These are phyloP conservation scores for Fusarium domesticum DNA, from an alignment of 2,329 filamentous ascomycete genomes.

Conservation along the genomic window DNA sequence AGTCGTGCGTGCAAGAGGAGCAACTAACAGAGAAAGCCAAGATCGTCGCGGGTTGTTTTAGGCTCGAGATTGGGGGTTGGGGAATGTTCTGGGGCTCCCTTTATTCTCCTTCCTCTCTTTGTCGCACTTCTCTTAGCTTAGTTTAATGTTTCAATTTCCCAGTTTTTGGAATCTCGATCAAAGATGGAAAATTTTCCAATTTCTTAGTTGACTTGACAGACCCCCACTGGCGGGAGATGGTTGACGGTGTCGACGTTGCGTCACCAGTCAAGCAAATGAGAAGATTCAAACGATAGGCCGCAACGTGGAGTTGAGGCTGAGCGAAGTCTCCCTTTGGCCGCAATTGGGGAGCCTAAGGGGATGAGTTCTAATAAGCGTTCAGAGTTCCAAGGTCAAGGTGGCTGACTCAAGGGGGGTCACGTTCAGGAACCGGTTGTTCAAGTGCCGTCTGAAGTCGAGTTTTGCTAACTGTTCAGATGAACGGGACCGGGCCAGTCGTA, in stretches of 20 bases:
- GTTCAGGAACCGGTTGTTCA: slow-evolving; percentile 5
- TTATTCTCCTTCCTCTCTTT: background rate
- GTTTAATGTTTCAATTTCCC: background rate
- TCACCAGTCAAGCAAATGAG: slow-evolving; percentile 26
- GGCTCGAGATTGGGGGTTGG: slow-evolving; percentile 13
- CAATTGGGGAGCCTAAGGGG: slow-evolving; percentile 13
- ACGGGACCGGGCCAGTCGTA: slow-evolving; percentile 8
- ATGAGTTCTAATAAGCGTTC: slow-evolving; percentile 20
- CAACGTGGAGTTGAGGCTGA: slow-evolving; percentile 27
- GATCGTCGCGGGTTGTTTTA: slow-evolving; percentile 14
- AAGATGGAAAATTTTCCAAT: background rate
- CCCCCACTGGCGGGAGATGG: slow-evolving; percentile 17
- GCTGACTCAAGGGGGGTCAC: background rate
- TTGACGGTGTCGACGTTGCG: slow-evolving; percentile 21
- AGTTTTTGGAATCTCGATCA: background rate
- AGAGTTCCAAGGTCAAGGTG: slow-evolving; percentile 9
- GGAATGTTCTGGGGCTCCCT: slow-evolving; percentile 2
- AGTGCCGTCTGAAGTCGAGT: slow-evolving; percentile 24
- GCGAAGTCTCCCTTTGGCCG: slow-evolving; percentile 21
- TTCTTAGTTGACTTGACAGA: background rate
- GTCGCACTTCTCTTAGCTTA: background rate
- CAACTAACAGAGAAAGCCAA: slow-evolving; percentile 3
- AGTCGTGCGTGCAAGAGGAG: background rate
- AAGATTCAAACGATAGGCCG: slow-evolving; percentile 22
- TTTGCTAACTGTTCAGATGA: slow-evolving; percentile 6